Percentiles rank a stretch among this genome's conserved stretches.
phyloP scores from a whole-genome alignment of 352 stramenopile species.

The Globisporangium barbulae region DNA sequence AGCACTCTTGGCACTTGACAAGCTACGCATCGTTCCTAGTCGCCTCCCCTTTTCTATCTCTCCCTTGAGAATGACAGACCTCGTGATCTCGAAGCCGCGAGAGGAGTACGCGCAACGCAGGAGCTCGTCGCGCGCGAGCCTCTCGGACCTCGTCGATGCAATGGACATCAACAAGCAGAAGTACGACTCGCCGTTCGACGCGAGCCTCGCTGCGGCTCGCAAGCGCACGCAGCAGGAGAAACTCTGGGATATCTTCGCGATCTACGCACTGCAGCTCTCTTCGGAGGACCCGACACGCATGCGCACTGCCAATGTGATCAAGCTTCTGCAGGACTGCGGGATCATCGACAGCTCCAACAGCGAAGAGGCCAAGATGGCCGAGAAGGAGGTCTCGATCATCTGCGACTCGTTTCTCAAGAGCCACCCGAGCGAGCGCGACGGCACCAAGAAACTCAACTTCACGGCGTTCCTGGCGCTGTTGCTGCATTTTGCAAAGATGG shows the following conservation, averaged over 20 bases:
- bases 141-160: neutral
- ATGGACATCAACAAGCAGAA: conserved; percentile 31
- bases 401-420: conserved; percentile 67
- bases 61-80: conserved; percentile 7
- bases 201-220: conserved; percentile 43
- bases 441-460: conserved; percentile 67
- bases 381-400: conserved; percentile 74
- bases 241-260: conserved; percentile 78
- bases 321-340: conserved; percentile 73
- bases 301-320: conserved; percentile 60
- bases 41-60: neutral
- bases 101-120: conserved; percentile 9
- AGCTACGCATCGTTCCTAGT: neutral
- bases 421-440: conserved; percentile 56
- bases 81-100: conserved; percentile 10
- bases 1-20: neutral
- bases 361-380: conserved; percentile 57
- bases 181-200: conserved; percentile 65
- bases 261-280: conserved; percentile 73
- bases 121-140: conserved; percentile 1
- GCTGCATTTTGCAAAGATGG: conserved; percentile 68
- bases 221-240: conserved; percentile 66
- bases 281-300: conserved; percentile 75
- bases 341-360: conserved; percentile 55
- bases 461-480: conserved; percentile 65